Conservation (phyloP, 2,329 filamentous ascomycete genomes). For the Tolypocladium guangdongense region DNA sequence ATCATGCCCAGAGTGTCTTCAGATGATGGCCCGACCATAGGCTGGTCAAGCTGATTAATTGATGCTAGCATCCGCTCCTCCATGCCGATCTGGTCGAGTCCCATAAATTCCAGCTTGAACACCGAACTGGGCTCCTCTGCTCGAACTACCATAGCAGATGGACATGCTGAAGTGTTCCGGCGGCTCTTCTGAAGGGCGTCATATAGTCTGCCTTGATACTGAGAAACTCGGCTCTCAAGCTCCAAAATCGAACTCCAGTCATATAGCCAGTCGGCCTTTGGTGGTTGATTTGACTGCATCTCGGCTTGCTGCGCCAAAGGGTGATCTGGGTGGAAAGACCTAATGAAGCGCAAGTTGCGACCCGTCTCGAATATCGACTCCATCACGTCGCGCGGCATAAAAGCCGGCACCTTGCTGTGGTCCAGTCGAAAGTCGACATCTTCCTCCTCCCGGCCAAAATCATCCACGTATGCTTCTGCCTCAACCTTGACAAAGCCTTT, state of each 20-base stretch:
- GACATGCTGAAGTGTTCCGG: background rate
- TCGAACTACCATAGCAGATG: background rate
- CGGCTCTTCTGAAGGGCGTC: conserved; percentile 10
- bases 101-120: conserved; percentile 33
- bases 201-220: conserved; percentile 20
- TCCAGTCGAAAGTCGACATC: conserved; percentile 54
- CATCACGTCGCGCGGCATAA: conserved; percentile 60
- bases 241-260: conserved; percentile 58
- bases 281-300: conserved; percentile 36
- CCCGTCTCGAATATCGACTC: conserved; percentile 70
- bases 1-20: conserved; percentile 29
- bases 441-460: conserved; percentile 45
- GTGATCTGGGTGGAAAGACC: conserved; percentile 59
- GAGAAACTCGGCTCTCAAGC: conserved; percentile 47
- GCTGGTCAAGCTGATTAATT: conserved; percentile 32
- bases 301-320: conserved; percentile 47
- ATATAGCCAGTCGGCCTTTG: conserved; percentile 56
- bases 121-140: conserved; percentile 4
- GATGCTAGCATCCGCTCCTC: conserved; percentile 38
- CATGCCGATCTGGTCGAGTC: conserved; percentile 34
- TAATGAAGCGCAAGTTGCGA: conserved; percentile 62
- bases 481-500: conserved; percentile 53
- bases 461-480: conserved; percentile 42
- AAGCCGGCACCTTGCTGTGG: conserved; percentile 55
- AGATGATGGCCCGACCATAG: conserved; percentile 10